A percentile compares a stretch with the other conserved stretches of the same genome.
These are phyloP conservation scores for Gaertneriomyces semiglobifer DNA, from an alignment of 192 early-diverging fungal species.

Conservation along the genomic window DNA sequence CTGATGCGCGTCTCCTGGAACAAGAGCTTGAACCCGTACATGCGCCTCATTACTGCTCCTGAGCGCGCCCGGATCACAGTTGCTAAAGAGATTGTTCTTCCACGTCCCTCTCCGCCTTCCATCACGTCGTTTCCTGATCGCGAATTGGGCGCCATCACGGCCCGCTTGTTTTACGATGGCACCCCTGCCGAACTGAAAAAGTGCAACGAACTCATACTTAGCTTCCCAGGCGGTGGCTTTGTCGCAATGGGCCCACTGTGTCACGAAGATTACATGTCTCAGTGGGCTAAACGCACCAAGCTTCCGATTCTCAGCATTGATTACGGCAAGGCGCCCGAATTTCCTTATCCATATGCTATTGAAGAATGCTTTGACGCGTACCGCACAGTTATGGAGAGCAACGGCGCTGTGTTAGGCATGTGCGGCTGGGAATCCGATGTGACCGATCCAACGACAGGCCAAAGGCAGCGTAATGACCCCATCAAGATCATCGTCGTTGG, in stretches of 20 bases:
- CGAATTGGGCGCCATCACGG: conserved; percentile 33
- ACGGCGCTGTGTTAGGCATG: conserved; percentile 76
- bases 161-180: conserved; percentile 46
- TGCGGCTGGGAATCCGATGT: conserved; percentile 47
- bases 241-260: conserved; percentile 83
- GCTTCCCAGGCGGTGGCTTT: conserved; percentile 79
- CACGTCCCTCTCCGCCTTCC: conserved; percentile 35
- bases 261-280: conserved; percentile 80
- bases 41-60: conserved; percentile 48
- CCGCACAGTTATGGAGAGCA: conserved; percentile 64
- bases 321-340: conserved; percentile 94
- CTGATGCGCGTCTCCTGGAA: conserved; percentile 86
- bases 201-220: conserved; percentile 36
- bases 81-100: conserved; percentile 41
- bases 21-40: conserved; percentile 70
- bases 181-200: conserved; percentile 28
- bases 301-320: conserved; percentile 78
- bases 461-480: conserved; percentile 35
- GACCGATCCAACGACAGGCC: neutral
- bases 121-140: conserved; percentile 39
- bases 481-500: conserved; percentile 77
- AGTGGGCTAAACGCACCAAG: conserved; percentile 71
- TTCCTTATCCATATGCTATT: conserved; percentile 86
- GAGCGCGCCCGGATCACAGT: conserved; percentile 41
- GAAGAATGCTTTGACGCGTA: conserved; percentile 93